Evolutionary conservation across 345 rosid species (phyloP).

Genomic region (Schrenkiella parvula): DNA sequence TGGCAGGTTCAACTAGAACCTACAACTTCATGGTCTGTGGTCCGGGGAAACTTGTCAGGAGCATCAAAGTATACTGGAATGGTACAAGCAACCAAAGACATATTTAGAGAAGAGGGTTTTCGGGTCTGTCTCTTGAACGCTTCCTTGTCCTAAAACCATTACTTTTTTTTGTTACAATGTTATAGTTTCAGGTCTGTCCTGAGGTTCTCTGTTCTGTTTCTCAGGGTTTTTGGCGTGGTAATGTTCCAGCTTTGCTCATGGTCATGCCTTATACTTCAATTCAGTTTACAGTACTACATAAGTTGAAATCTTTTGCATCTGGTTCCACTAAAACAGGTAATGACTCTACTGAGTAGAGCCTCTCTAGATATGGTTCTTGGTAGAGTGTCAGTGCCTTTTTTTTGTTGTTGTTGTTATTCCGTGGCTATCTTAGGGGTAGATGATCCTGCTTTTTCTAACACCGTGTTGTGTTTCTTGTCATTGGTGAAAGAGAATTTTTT

Average conservation of each 20-base stretch:
- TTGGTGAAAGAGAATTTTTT: neutral
- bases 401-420: neutral
- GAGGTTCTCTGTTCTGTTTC: slow-evolving; percentile 8
- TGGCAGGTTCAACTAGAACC: slow-evolving; percentile 95
- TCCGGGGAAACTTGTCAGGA: slow-evolving; percentile 39
- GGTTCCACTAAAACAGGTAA: slow-evolving; percentile 91
- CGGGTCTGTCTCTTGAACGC: slow-evolving; percentile 42
- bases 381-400: neutral
- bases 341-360: neutral
- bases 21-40: slow-evolving; percentile 68
- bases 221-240: slow-evolving; percentile 99
- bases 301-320: slow-evolving; percentile 69
- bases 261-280: slow-evolving; percentile 96
- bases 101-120: slow-evolving; percentile 89
- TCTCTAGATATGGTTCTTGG: neutral
- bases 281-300: slow-evolving; percentile 82
- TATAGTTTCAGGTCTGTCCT: neutral
- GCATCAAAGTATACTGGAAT: slow-evolving; percentile 89
- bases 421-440: neutral
- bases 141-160: neutral
- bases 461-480: neutral
- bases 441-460: neutral
- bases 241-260: slow-evolving; percentile 97
- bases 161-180: neutral
- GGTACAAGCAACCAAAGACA: slow-evolving; percentile 85